Conservation (phyloP, 169 alveolate species). For the Plasmodium yoelii region DNA sequence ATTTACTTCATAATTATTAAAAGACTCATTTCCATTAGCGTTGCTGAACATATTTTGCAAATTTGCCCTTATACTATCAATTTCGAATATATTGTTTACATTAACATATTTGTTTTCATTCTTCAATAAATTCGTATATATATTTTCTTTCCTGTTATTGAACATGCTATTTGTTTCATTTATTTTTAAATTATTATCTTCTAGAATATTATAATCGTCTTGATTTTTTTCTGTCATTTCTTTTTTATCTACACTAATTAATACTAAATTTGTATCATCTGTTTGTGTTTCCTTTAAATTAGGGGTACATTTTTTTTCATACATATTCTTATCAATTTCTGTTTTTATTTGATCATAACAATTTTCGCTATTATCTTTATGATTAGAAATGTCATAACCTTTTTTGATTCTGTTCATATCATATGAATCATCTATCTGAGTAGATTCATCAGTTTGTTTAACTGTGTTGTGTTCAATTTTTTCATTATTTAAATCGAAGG, state of each 20-base stretch:
- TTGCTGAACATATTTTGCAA: conserved; percentile 30
- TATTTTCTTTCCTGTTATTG: neutral
- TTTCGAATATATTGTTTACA: conserved; percentile 66
- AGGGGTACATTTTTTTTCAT: neutral
- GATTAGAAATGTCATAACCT: neutral
- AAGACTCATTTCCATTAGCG: neutral
- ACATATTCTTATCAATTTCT: neutral
- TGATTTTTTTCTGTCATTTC: neutral
- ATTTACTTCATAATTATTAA: no score
- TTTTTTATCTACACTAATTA: neutral
- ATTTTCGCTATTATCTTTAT: neutral
- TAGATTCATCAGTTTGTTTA: neutral
- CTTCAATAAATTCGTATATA: neutral
- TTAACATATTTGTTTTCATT: conserved; percentile 45
- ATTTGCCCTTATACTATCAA: conserved; percentile 46
- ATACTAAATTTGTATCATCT: neutral
- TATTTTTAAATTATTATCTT: neutral
- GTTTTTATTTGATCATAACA: neutral
- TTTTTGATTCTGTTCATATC: neutral
- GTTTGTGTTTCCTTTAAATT: neutral
- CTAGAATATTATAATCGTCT: neutral
- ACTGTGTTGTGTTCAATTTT: neutral
- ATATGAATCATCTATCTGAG: no score
- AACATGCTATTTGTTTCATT: neutral
- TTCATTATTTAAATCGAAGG: neutral